Base-by-base conservation (phyloP, 345 rosid species). In the Brassica juncea region DNA sequence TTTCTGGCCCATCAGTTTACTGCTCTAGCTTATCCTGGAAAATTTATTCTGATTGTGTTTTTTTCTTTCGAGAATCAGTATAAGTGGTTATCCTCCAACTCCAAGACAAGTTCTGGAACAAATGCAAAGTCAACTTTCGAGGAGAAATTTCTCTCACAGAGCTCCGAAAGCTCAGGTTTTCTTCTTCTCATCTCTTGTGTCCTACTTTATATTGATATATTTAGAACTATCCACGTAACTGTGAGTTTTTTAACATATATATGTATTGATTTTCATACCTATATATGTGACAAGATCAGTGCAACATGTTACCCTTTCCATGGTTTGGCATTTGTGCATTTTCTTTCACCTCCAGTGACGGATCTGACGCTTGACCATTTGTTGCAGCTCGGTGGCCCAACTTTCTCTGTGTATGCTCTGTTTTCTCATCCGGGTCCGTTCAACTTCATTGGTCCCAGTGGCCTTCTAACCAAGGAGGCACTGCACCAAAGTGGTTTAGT, bases 361-460 rank as follows among this genome's bases (percentile, higher is more conserved):
- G 16, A 37, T 67, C 34, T 77, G 75, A 63, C 52, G 42, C 19
- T 76, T 2, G 10, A 47, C 27, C 79, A 77, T 77, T 80, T 77
- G 31, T 84, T 86, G 80, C 97, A 95, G 99, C 94, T 80, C 89
- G 97, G 78, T 95, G 99, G 99, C 99, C 99, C 72, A 95, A 93
- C 87, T 93, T 90, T 83, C 97, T 93, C 14, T 95, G 98, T 37
- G 94, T 91, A 49, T 95, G 99, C 79, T 95, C 99, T 37, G 98
- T 95, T 78, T 95, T 95, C 84, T 89, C 98, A 66, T 91, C 99
- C 2, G 99, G 99, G 37, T 95, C 97, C 30, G 97, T 95, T 81
- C 99, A 95, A 75, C 94, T 95, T 78, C 97, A 91, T 82, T 95
- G 99, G 98, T 90, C 98, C 37, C 97, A 92, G 65, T 88, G 99